A percentile compares a stretch with the other conserved stretches of the same genome.
Evolutionary conservation across 768 basidiomycete genomes (phyloP).

Genomic region (Mycena rebaudengoi): DNA sequence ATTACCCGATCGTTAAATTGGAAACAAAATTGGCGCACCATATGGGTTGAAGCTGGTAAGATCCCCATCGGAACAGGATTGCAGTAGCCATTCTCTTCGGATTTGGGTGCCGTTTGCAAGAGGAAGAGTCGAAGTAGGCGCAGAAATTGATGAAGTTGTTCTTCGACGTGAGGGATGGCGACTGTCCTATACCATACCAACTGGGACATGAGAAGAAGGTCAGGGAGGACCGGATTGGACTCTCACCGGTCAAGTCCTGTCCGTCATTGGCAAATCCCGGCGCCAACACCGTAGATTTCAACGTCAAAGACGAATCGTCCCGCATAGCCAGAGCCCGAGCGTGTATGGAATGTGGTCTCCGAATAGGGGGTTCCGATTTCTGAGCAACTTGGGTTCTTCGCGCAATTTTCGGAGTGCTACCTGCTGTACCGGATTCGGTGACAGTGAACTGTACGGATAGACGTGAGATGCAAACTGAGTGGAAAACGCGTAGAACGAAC

Average conservation of each 20-base stretch:
- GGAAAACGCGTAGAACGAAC: slow-evolving; percentile 21
- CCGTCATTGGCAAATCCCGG: slow-evolving; percentile 41
- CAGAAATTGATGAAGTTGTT: slow-evolving; percentile 71
- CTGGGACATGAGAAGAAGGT: too few species aligned
- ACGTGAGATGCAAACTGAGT: slow-evolving; percentile 33
- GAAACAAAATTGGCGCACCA: too few species aligned
- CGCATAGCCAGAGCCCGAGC: neutral
- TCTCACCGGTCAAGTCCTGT: too few species aligned
- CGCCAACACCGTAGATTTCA: slow-evolving; percentile 41
- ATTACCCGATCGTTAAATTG: too few species aligned
- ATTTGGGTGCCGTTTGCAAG: slow-evolving; percentile 52
- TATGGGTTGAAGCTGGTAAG: slow-evolving; percentile 23
- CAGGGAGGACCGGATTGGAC: too few species aligned
- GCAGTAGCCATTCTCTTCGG: slow-evolving; percentile 11
- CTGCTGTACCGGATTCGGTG: slow-evolving; percentile 22
- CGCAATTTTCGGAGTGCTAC: neutral
- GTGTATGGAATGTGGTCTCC: neutral
- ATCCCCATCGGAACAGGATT: slow-evolving; percentile 1
- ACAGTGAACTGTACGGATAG: slow-evolving; percentile 27
- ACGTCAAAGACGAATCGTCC: slow-evolving; percentile 20
- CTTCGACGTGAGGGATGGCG: slow-evolving; percentile 51
- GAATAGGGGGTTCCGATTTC: neutral
- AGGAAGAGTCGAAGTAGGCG: slow-evolving; percentile 47
- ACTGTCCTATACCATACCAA: slow-evolving; percentile 41
- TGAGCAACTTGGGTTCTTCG: neutral